Percentiles rank a stretch among this genome's conserved stretches.
Conservation (phyloP, 129 eudicot species). For the Centella asiatica region DNA sequence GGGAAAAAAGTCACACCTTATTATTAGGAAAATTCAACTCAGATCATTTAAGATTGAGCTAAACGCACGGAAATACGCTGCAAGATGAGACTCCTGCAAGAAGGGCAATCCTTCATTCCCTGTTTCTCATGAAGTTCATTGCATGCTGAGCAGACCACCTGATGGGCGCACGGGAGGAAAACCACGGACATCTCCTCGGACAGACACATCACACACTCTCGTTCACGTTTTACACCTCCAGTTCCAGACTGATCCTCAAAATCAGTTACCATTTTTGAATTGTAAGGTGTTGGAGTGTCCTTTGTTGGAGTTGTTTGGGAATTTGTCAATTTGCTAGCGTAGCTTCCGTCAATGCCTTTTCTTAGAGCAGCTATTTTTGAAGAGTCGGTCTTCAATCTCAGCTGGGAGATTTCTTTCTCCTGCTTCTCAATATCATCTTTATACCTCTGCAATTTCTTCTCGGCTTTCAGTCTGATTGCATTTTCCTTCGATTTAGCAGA, state of each 20-base stretch:
- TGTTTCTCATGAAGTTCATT: conserved; percentile 86
- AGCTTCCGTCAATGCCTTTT: conserved; percentile 77
- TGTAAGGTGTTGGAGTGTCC: conserved; percentile 22
- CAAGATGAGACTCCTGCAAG: conserved; percentile 67
- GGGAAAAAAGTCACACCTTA: conserved; percentile 11
- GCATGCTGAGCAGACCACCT: conserved; percentile 74
- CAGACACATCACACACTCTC: conserved; percentile 92
- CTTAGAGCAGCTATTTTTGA: conserved; percentile 81
- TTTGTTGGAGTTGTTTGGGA: conserved; percentile 21
- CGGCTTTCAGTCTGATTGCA: conserved; percentile 42
- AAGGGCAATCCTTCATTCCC: conserved; percentile 93
- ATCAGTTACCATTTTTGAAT: conserved; percentile 25
- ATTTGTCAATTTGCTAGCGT: conserved; percentile 43
- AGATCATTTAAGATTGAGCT: conserved; percentile 38
- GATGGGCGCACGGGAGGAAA: conserved; percentile 90
- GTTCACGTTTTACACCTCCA: conserved; percentile 78
- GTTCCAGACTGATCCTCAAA: conserved; percentile 17
- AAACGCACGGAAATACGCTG: conserved; percentile 61
- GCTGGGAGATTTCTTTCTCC: conserved; percentile 60
- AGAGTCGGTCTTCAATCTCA: conserved; percentile 60
- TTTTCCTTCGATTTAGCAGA: conserved; percentile 60
- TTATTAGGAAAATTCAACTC: conserved; percentile 19
- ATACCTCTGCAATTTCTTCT: conserved; percentile 50
- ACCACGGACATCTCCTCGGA: conserved; percentile 93
- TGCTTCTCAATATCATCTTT: conserved; percentile 63